These are phyloP conservation scores for Paxillus involutus DNA, from an alignment of 768 basidiomycete species.

Conservation along the genomic window DNA sequence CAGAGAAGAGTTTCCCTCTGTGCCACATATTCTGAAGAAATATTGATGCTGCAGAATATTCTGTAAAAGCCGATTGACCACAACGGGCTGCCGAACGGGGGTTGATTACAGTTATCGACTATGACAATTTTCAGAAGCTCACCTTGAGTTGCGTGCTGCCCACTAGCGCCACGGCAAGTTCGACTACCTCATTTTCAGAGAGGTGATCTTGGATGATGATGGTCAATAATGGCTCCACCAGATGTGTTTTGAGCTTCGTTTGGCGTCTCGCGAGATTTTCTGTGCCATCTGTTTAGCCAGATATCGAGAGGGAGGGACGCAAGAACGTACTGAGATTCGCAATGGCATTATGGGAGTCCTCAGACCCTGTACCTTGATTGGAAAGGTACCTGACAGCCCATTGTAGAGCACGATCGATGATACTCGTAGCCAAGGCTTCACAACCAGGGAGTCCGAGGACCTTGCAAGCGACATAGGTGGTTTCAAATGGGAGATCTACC, in stretches of 20 bases:
- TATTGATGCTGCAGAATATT: conserved; percentile 67
- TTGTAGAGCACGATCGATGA: conserved; percentile 50
- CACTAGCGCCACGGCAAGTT: conserved; percentile 44
- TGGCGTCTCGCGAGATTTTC: conserved; percentile 13
- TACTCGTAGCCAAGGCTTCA: conserved; percentile 21
- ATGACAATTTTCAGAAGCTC: conserved; percentile 8
- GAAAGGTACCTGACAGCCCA: conserved; percentile 53
- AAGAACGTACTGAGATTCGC: conserved; percentile 39
- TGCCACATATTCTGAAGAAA: conserved; percentile 50
- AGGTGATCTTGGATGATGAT: conserved; percentile 65
- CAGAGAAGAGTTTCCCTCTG: conserved; percentile 21
- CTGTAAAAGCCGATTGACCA: conserved; percentile 78
- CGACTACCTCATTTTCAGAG: conserved; percentile 37
- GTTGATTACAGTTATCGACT: not conserved
- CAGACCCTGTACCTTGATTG: conserved; percentile 27
- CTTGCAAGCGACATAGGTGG: conserved; percentile 33
- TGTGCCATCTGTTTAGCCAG: conserved; percentile 1
- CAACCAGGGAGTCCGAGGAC: conserved; percentile 25
- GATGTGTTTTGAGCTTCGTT: conserved; percentile 43
- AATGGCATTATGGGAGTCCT: conserved; percentile 22
- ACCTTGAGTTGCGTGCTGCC: conserved; percentile 62
- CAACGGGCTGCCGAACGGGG: conserved; percentile 48
- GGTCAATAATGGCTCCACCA: conserved; percentile 71
- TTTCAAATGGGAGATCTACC: conserved; percentile 28
- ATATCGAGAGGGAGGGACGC: not conserved